Evolutionary conservation across 106 monocot genomes (phyloP).

Genomic region (Dioscorea zingiberensis): DNA sequence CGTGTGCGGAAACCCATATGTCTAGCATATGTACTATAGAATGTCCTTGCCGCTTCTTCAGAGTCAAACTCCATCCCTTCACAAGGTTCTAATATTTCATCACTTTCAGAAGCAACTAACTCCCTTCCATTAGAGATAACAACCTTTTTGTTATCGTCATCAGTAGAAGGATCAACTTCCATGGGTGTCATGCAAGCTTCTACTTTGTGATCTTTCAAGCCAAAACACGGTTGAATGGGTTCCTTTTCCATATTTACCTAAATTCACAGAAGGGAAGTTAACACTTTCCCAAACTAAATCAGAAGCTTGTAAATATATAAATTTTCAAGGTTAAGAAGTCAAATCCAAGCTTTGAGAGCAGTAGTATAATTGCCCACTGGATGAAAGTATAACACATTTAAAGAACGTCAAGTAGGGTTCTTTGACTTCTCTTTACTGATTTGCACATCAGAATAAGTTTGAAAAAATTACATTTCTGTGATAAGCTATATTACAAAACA

Average conservation of each 20-base stretch:
- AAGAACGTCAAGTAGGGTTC: no score
- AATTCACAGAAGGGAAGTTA: no score
- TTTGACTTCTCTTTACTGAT: no score
- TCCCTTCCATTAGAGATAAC: background rate
- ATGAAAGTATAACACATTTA: no score
- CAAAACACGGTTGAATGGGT: background rate
- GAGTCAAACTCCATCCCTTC: slow-evolving; percentile 55
- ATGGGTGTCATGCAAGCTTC: slow-evolving; percentile 6
- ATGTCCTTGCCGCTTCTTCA: slow-evolving; percentile 32
- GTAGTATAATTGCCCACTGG: no score
- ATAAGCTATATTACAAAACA: no score
- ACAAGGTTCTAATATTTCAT: slow-evolving; percentile 22
- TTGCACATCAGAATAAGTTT: no score
- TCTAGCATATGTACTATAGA: slow-evolving; percentile 41
- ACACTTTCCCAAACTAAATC: no score
- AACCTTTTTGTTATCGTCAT: background rate
- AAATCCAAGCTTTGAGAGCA: no score
- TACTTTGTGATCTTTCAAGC: slow-evolving; percentile 1
- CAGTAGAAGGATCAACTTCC: slow-evolving; percentile 10
- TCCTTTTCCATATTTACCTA: slow-evolving; percentile 5
- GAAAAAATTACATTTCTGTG: no score
- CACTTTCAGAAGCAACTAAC: slow-evolving; percentile 6
- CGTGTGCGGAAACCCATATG: slow-evolving; percentile 34
- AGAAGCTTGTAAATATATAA: no score
- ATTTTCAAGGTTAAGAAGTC: no score